Conservation (phyloP, 2,329 filamentous ascomycete species). For the Westerdykella aurantiaca region DNA sequence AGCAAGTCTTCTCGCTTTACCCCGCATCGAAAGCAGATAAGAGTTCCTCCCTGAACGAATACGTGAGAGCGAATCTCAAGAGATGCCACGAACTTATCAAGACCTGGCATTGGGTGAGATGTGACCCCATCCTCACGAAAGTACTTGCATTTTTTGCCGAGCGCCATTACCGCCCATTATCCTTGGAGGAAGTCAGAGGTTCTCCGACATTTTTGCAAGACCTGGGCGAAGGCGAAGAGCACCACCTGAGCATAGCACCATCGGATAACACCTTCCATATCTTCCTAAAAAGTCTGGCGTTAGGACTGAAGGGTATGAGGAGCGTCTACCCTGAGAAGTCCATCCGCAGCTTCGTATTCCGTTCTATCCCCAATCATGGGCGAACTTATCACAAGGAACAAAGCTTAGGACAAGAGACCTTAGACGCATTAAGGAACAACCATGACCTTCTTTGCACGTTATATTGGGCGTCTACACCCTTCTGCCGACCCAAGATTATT, state of each 20-base stretch:
- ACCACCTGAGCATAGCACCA: slow-evolving; percentile 40
- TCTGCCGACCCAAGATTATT: slow-evolving; percentile 49
- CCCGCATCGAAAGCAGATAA: slow-evolving; percentile 32
- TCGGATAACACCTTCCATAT: slow-evolving; percentile 55
- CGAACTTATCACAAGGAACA: slow-evolving; percentile 56
- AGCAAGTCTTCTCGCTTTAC: slow-evolving; percentile 45
- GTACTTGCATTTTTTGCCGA: slow-evolving; percentile 57
- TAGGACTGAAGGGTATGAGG: slow-evolving; percentile 46
- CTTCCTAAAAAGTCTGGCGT: slow-evolving; percentile 52
- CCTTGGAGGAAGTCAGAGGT: slow-evolving; percentile 46
- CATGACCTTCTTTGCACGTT: slow-evolving; percentile 56
- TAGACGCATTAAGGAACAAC: slow-evolving; percentile 56
- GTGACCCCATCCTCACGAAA: slow-evolving; percentile 48
- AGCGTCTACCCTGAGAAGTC: slow-evolving; percentile 47
- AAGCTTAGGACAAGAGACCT: slow-evolving; percentile 46
- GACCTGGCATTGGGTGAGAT: slow-evolving; percentile 53
- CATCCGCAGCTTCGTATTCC: slow-evolving; percentile 52
- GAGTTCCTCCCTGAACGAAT: slow-evolving; percentile 49
- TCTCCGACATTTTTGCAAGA: slow-evolving; percentile 52
- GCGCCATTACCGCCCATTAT: slow-evolving; percentile 48
- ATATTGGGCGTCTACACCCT: slow-evolving; percentile 52
- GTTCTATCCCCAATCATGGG: slow-evolving; percentile 56
- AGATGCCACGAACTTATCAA: slow-evolving; percentile 51
- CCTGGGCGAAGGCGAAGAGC: slow-evolving; percentile 33
- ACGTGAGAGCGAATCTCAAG: slow-evolving; percentile 47